Evolutionary conservation across 2,329 filamentous ascomycete genomes (phyloP), one percentile per base, ranked within the genome.

Genomic region (Penicillium polonicum): DNA sequence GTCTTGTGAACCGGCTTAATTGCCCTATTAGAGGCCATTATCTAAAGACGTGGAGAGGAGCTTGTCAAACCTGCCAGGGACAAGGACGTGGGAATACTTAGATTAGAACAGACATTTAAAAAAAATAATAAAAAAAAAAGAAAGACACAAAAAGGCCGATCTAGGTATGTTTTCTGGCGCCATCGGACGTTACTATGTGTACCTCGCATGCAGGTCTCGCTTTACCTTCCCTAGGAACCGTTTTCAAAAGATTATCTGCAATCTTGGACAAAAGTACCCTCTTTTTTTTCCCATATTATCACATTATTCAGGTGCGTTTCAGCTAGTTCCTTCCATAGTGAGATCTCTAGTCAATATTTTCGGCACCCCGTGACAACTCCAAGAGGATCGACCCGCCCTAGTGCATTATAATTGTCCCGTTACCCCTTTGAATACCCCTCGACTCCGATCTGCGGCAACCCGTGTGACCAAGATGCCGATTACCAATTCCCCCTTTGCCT

Each of bases 51-150:
- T 48, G 45, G 42, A 43, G 52, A 45, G 59, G 50, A 29, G 43
- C 13, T 23, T 23, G 27, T 36, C 31, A 45, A 46, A 36, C 39
- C 62, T 65, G 61, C 57, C 60, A 66, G 64, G 63, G 50, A 66
- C 64, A 38, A 46, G 59, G 60, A 65, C 58, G 60, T 68, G 23
- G 4, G 23, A 23, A 23, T 23, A 23, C 23, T 23, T 23, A 23
- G 23, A 23, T 23, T 23, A 5, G 23, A 23, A 23, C 23, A 23
- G 23, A 23, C 23, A 51, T 19, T 1, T 31, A 45, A 53, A 55
- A 42, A 19, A 35, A 38, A 15, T 4, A 33, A n/a, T 27, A 50
- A 41, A 44, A 35, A 52, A 35, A 49, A 41, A 43, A 43, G 60
- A 55, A 53, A 46, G 27, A 55, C 31, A 52, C 41, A 53, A 54